Conservation (phyloP, 495 filamentous ascomycete genomes). For the Podospora comata region DNA sequence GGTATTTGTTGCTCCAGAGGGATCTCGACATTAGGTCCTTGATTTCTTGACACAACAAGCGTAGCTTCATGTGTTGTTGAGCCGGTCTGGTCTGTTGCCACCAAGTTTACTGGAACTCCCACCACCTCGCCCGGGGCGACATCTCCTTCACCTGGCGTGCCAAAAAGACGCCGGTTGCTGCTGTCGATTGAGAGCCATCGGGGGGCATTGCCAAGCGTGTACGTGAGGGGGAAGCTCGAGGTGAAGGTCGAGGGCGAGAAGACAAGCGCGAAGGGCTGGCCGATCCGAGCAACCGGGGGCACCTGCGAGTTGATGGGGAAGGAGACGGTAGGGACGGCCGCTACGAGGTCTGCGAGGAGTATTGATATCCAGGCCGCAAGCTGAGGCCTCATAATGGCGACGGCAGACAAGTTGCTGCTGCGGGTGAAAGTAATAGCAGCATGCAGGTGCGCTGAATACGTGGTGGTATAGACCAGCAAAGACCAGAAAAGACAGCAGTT, state of each 20-base stretch:
- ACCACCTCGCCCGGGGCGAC: slow-evolving; percentile 47
- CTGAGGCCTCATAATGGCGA: slow-evolving; percentile 23
- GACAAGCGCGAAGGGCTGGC: slow-evolving; percentile 60
- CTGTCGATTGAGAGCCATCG: slow-evolving; percentile 69
- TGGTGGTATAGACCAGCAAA: slow-evolving; percentile 1
- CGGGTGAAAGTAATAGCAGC: neutral
- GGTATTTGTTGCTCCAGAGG: slow-evolving; percentile 39
- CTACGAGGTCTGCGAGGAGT: slow-evolving; percentile 25
- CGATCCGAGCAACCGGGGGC: slow-evolving; percentile 67
- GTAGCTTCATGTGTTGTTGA: slow-evolving; percentile 57
- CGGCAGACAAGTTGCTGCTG: slow-evolving; percentile 4
- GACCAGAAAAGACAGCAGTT: neutral
- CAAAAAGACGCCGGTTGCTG: slow-evolving; percentile 57
- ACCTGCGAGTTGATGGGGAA: slow-evolving; percentile 76
- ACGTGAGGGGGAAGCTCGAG: slow-evolving; percentile 53
- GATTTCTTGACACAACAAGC: slow-evolving; percentile 57
- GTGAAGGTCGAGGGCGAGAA: slow-evolving; percentile 68
- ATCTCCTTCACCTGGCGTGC: slow-evolving; percentile 58
- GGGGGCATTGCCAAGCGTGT: slow-evolving; percentile 60
- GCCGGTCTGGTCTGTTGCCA: slow-evolving; percentile 59
- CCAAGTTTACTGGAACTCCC: slow-evolving; percentile 52
- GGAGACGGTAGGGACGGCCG: slow-evolving; percentile 49
- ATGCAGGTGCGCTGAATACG: slow-evolving; percentile 9
- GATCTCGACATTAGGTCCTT: slow-evolving; percentile 34
- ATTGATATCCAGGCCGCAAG: slow-evolving; percentile 15